phyloP scores from a whole-genome alignment of 768 basidiomycete genomes.

The Phanerochaete sordida region DNA sequence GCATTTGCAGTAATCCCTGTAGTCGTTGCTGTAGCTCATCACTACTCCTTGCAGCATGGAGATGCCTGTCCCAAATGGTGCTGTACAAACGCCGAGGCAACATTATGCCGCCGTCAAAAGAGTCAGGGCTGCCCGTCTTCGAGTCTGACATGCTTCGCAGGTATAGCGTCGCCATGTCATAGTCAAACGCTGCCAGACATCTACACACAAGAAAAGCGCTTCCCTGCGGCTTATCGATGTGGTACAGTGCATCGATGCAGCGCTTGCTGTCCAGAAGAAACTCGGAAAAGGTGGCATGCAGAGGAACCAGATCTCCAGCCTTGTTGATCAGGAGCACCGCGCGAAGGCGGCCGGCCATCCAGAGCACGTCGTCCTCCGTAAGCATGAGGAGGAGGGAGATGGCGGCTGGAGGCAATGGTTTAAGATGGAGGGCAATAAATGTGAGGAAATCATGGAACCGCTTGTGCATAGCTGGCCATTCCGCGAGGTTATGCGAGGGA shows the following conservation, averaged over 20 bases:
- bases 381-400: background rate
- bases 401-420: background rate
- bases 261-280: background rate
- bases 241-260: background rate
- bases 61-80: too few relatives aligned
- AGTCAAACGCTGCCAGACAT: too few relatives aligned
- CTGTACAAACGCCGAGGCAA: too few relatives aligned
- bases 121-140: too few relatives aligned
- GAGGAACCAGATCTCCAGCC: background rate
- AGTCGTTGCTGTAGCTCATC: too few relatives aligned
- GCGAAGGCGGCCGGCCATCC: background rate
- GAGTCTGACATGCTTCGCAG: too few relatives aligned
- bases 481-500: background rate
- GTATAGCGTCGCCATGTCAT: too few relatives aligned
- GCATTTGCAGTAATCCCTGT: too few relatives aligned
- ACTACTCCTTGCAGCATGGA: too few relatives aligned
- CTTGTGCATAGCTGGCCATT: background rate
- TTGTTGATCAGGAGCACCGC: background rate
- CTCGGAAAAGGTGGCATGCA: background rate
- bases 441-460: background rate
- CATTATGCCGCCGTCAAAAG: too few relatives aligned
- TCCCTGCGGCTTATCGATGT: too few relatives aligned
- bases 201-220: too few relatives aligned
- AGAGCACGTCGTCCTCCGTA: background rate
- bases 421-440: background rate